These are phyloP conservation scores for Aureobasidium sp. DNA, from an alignment of 2,329 filamentous ascomycete genomes.

Conservation along the genomic window DNA sequence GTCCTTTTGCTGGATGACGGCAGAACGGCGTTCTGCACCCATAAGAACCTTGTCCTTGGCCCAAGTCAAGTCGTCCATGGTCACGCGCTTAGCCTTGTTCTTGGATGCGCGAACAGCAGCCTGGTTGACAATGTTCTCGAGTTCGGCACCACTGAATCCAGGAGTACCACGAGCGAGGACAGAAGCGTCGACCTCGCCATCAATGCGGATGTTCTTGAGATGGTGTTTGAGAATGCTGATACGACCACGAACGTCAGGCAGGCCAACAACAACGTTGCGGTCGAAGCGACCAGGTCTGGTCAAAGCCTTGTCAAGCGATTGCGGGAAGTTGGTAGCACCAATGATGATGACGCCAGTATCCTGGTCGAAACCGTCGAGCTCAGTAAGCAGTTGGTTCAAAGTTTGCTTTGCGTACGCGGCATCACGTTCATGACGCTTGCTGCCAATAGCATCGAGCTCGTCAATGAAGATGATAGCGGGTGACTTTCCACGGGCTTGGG, in stretches of 20 bases:
- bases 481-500: conserved; percentile 73
- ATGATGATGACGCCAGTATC: conserved; percentile 92
- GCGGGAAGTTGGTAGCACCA: conserved; percentile 91
- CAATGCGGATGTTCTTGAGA: conserved; percentile 80
- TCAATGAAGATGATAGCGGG: conserved; percentile 95
- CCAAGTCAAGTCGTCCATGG: conserved; percentile 83
- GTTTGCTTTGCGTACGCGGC: conserved; percentile 96
- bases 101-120: conserved; percentile 93
- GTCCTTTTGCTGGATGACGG: conserved; percentile 86
- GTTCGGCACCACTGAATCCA: conserved; percentile 88
- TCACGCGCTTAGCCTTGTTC: conserved; percentile 67
- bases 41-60: conserved; percentile 97
- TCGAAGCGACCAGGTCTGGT: conserved; percentile 94
- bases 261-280: conserved; percentile 77
- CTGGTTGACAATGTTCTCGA: conserved; percentile 96
- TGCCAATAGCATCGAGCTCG: conserved; percentile 88
- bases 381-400: conserved; percentile 91
- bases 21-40: conserved; percentile 85
- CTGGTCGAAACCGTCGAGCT: conserved; percentile 94
- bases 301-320: conserved; percentile 88
- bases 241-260: conserved; percentile 89
- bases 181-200: conserved; percentile 72
- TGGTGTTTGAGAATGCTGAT: conserved; percentile 92
- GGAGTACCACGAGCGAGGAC: conserved; percentile 80
- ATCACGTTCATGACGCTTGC: conserved; percentile 86